Conservation (phyloP, 208 protist species). For the Strigomonas galati region DNA sequence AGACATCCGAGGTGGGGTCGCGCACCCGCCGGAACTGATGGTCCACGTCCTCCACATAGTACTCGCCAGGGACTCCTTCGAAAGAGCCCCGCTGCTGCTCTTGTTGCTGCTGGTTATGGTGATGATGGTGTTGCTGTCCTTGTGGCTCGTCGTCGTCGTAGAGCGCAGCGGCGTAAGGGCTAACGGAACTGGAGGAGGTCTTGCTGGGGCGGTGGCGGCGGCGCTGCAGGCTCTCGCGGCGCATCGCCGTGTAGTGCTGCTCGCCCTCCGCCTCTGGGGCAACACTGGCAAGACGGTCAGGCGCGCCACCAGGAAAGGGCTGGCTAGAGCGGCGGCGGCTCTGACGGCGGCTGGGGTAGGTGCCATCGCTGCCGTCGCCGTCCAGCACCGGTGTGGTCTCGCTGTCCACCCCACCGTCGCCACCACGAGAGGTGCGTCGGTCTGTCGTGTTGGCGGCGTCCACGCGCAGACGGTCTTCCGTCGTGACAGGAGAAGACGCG, state of each 20-base stretch:
- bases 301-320: too few relatives aligned
- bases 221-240: neutral
- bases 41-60: constrained; percentile 2
- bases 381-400: too few relatives aligned
- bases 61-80: constrained; percentile 1
- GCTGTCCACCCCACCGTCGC: too few relatives aligned
- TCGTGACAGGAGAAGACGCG: neutral
- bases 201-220: neutral
- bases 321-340: too few relatives aligned
- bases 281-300: too few relatives aligned
- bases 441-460: too few relatives aligned
- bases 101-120: too few relatives aligned
- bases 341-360: too few relatives aligned
- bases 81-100: neutral
- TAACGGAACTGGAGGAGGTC: neutral
- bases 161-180: neutral
- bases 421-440: too few relatives aligned
- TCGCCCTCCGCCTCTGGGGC: neutral
- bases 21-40: neutral
- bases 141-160: neutral
- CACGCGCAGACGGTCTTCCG: too few relatives aligned
- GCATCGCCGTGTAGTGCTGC: constrained; percentile 3
- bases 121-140: neutral
- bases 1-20: neutral
- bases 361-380: too few relatives aligned